phyloP scores from a whole-genome alignment of 139 green algal genomes.

The Chlamydomonas asymmetrica region DNA sequence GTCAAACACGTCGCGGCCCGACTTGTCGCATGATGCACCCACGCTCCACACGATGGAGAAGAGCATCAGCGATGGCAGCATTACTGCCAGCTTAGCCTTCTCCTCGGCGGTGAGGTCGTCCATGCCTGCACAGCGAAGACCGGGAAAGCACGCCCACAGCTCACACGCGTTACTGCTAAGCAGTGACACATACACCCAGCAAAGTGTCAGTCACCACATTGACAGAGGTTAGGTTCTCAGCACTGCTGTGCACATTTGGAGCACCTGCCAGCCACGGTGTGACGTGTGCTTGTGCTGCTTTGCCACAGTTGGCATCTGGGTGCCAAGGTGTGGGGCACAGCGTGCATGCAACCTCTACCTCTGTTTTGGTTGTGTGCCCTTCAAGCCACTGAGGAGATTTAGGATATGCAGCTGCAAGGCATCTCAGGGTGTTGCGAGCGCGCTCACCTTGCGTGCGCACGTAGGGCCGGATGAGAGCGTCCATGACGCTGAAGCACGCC shows the following conservation, averaged over 20 bases:
- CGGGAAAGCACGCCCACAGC: too few relatives aligned
- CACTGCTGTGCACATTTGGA: too few relatives aligned
- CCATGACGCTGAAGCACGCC: constrained; percentile 76
- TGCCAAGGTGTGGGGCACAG: neutral
- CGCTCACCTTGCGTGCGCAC: constrained; percentile 34
- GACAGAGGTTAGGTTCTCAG: too few relatives aligned
- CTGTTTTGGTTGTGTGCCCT: neutral
- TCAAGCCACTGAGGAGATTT: too few relatives aligned
- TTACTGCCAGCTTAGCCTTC: constrained; percentile 24
- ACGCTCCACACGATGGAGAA: constrained; percentile 80
- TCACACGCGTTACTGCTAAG: too few relatives aligned
- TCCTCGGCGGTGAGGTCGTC: constrained; percentile 55
- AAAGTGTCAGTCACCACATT: too few relatives aligned
- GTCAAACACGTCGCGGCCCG: constrained; percentile 62
- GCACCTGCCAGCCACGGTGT: too few relatives aligned
- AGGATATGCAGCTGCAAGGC: too few relatives aligned
- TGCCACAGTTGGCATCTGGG: too few relatives aligned
- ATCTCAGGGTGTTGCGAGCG: neutral
- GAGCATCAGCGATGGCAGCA: constrained; percentile 65
- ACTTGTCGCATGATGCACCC: constrained; percentile 70
- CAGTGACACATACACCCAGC: too few relatives aligned
- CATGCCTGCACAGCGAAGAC: constrained; percentile 16
- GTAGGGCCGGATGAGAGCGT: constrained; percentile 54
- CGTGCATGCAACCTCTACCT: neutral
- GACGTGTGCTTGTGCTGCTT: too few relatives aligned